Base-by-base conservation (phyloP, 495 filamentous ascomycete genomes). In the Melanomma pulvis-pyrius region DNA sequence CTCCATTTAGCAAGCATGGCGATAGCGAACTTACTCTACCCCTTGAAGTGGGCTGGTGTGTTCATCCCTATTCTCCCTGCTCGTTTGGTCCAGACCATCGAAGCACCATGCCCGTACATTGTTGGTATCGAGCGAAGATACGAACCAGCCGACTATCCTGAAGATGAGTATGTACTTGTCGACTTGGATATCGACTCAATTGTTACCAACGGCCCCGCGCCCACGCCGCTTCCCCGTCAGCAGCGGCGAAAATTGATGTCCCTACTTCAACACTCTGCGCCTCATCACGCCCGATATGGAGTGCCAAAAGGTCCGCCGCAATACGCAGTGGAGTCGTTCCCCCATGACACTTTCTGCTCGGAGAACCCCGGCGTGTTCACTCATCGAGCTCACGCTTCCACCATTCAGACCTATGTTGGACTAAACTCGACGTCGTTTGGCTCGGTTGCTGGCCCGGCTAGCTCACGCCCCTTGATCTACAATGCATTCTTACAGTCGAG, bases 41-140 rank as follows among this genome's bases (percentile, higher is more conserved):
- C 94, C 1, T 77, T 97, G 51, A 88, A 90, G 50, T 98, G 94
- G 93, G 83, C 89, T 19, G 92, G 92, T 68, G 92, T 98, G 46
- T 90, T 96, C 69, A 97, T 98, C 60, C 93, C 93, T 11, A 85
- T 98, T 41, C 81, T 98, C 24, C 93, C 93, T 24, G 92, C 91
- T 19, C 86, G 93, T 30, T 79, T 98, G 36, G 81, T 98, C 17
- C 92, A 93, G 59, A 92, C 91, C 8, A 82, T 98, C 21, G 93
- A 98, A 72, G 94, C 94, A 1, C 94, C 94, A 19, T 98, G 94
- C 67, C 94, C 94, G 0, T 98, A 97, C 72, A 97, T 98, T 63
- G 90, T 97, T 21, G 94, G 94, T 48, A 91, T 98, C 41, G 94
- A 98, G 76, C 84, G 92, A 57, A 86, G 94, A 44, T 98, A 97